Conservation (phyloP, 768 basidiomycete genomes). For the Rhizopogon rudus region DNA sequence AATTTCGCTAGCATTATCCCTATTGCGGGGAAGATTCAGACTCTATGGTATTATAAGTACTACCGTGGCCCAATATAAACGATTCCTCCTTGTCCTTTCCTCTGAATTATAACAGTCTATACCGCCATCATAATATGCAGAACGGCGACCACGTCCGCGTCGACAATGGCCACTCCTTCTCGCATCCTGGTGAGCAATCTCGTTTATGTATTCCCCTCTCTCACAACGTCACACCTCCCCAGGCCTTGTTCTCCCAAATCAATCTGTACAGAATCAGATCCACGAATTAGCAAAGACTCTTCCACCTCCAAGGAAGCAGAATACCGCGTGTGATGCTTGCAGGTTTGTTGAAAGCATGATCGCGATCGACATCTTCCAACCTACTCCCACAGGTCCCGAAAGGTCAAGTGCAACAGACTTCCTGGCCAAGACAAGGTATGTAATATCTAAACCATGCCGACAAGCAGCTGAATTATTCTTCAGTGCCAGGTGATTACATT, state of each 20-base stretch:
- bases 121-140: slow-evolving; percentile 26
- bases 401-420: slow-evolving; percentile 84
- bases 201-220: not conserved
- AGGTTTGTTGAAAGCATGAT: slow-evolving; percentile 39
- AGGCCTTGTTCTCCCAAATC: slow-evolving; percentile 62
- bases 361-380: slow-evolving; percentile 5
- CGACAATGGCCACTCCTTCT: slow-evolving; percentile 23
- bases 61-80: not conserved
- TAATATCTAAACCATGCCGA: slow-evolving; percentile 11
- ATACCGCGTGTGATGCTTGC: slow-evolving; percentile 92
- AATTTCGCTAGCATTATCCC: not conserved
- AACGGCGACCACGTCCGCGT: slow-evolving; percentile 14
- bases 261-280: slow-evolving; percentile 74
- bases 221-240: slow-evolving; percentile 5
- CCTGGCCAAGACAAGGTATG: slow-evolving; percentile 79
- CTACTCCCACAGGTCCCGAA: slow-evolving; percentile 54
- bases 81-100: slow-evolving; percentile 14
- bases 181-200: slow-evolving; percentile 22
- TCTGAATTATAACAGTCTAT: slow-evolving; percentile 21
- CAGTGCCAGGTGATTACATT: slow-evolving; percentile 59
- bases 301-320: slow-evolving; percentile 86
- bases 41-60: slow-evolving; percentile 9
- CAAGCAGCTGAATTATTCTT: slow-evolving; percentile 1
- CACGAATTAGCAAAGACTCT: slow-evolving; percentile 77
- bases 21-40: not conserved